A percentile compares a stretch with the other conserved stretches of the same genome.
phyloP scores from a whole-genome alignment of 78 protist genomes.

The Dictyostelium brefeldianum region DNA sequence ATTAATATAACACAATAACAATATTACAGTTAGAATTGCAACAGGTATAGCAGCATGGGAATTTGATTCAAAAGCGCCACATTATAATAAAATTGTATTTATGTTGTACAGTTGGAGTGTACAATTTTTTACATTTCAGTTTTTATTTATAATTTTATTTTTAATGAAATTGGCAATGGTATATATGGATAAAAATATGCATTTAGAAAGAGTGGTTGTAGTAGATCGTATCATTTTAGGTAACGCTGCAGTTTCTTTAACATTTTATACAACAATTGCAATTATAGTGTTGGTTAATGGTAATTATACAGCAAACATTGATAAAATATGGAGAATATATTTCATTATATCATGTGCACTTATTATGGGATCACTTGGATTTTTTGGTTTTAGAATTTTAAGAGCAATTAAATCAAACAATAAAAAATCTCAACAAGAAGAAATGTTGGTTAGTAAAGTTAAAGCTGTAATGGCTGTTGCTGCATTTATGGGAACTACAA shows the following conservation, averaged over 20 bases:
- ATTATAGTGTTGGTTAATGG: not conserved
- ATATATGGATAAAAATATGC: conserved; percentile 24
- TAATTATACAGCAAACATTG: not conserved
- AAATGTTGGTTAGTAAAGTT: conserved; percentile 17
- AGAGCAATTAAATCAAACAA: not conserved
- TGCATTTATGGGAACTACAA: conserved; percentile 1
- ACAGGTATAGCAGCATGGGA: conserved; percentile 13
- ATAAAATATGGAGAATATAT: conserved; percentile 30
- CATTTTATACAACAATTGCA: conserved; percentile 14
- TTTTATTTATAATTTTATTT: conserved; percentile 13
- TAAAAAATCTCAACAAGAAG: not conserved
- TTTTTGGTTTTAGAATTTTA: conserved; percentile 19
- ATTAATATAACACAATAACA: not conserved
- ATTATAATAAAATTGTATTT: not conserved
- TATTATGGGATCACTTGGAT: conserved; percentile 16
- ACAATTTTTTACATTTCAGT: conserved; percentile 28
- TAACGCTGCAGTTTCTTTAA: not conserved
- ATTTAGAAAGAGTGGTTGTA: not conserved
- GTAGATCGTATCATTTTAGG: conserved; percentile 22
- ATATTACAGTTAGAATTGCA: conserved; percentile 18
- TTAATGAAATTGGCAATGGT: conserved; percentile 45
- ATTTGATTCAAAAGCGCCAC: conserved; percentile 27
- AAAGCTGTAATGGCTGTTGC: conserved; percentile 20
- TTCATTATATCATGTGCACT: conserved; percentile 15
- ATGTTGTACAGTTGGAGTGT: not conserved